Percentiles rank a stretch among this genome's conserved stretches.
These are phyloP conservation scores for Nicotiana benthamiana DNA, from an alignment of 257 asterid species.

Conservation along the genomic window DNA sequence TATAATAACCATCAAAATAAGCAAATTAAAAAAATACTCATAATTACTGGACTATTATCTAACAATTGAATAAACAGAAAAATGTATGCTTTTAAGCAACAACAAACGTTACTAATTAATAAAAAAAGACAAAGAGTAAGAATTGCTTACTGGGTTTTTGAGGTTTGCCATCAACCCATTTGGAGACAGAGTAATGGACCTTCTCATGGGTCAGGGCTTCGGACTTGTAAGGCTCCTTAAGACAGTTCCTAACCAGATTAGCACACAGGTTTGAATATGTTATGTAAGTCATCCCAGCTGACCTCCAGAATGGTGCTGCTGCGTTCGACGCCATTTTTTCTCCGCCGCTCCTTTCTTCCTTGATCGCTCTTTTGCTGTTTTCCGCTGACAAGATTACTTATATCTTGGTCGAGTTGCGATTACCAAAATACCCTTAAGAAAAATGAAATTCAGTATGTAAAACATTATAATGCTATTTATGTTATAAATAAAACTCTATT, in stretches of 20 bases:
- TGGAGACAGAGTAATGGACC: slow-evolving; percentile 11
- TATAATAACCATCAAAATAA: neutral
- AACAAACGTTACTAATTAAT: neutral
- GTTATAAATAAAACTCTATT: too few relatives aligned
- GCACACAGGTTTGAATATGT: slow-evolving; percentile 83
- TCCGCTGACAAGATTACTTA: too few relatives aligned
- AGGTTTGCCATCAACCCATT: slow-evolving; percentile 9
- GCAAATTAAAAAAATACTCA: neutral
- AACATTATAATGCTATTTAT: too few relatives aligned
- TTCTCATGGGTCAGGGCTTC: slow-evolving; percentile 10
- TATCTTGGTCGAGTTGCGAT: too few relatives aligned
- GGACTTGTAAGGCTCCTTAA: slow-evolving; percentile 10
- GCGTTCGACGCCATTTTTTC: slow-evolving; percentile 56
- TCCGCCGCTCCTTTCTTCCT: slow-evolving; percentile 14
- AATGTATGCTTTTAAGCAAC: neutral
- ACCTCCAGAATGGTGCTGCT: slow-evolving; percentile 40
- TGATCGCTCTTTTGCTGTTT: neutral
- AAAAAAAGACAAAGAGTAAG: neutral
- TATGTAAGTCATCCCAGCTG: slow-evolving; percentile 90
- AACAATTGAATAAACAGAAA: neutral
- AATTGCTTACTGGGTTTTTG: slow-evolving; percentile 6
- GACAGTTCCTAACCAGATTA: slow-evolving; percentile 53
- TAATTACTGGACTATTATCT: neutral
- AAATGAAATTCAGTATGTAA: too few relatives aligned
- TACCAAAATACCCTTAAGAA: too few relatives aligned